Conservation (phyloP, 2,329 filamentous ascomycete genomes). For the Domatiomyces catenatus region DNA sequence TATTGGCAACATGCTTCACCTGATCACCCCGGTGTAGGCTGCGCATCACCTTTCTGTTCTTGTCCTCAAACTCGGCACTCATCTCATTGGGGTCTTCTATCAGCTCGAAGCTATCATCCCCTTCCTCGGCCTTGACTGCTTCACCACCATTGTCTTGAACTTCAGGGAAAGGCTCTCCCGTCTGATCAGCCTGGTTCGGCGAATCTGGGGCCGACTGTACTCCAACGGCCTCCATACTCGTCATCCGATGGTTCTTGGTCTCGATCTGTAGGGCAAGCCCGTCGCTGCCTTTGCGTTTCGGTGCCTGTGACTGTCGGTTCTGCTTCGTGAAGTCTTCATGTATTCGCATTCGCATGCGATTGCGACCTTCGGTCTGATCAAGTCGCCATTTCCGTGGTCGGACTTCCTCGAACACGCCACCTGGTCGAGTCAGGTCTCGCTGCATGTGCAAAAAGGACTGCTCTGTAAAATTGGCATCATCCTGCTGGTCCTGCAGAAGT, state of each 20-base stretch:
- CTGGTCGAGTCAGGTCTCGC: conserved; percentile 60
- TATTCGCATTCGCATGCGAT: conserved; percentile 81
- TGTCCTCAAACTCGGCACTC: conserved; percentile 82
- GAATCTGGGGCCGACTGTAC: conserved; percentile 8
- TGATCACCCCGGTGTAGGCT: conserved; percentile 79
- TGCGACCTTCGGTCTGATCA: conserved; percentile 86
- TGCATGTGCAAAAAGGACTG: conserved; percentile 66
- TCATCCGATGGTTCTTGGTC: conserved; percentile 26
- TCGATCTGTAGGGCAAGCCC: conserved; percentile 32
- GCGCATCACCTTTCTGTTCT: conserved; percentile 94
- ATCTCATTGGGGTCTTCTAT: conserved; percentile 83
- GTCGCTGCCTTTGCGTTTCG: conserved; percentile 58
- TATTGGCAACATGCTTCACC: conserved; percentile 86
- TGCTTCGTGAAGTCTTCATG: conserved; percentile 46
- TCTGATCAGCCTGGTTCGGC: conserved; percentile 3
- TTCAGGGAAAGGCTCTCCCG: conserved; percentile 17
- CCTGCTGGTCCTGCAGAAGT: conserved; percentile 79
- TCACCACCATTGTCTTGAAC: conserved; percentile 20
- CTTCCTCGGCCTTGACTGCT: conserved; percentile 26
- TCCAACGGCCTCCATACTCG: conserved; percentile 28
- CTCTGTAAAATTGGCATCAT: conserved; percentile 64
- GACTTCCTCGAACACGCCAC: conserved; percentile 59
- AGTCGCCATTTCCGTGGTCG: conserved; percentile 67
- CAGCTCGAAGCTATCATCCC: conserved; percentile 89
- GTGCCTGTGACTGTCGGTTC: conserved; percentile 51